Percentiles rank a stretch among this genome's conserved stretches.
Conservation (phyloP, 345 rosid species). For the Eucalyptus marginata region DNA sequence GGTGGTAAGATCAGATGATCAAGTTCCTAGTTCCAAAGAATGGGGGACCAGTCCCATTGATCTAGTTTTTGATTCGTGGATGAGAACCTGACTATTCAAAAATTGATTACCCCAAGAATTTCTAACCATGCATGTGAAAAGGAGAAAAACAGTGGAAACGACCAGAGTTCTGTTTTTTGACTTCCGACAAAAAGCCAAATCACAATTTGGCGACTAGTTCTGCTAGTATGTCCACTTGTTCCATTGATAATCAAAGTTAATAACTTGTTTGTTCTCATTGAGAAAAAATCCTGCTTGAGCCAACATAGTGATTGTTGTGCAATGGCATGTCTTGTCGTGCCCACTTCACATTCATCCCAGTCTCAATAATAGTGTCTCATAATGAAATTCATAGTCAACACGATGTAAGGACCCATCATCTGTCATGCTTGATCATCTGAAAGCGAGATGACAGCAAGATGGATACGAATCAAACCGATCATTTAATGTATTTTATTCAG, state of each 20-base stretch:
- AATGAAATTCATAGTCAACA: neutral
- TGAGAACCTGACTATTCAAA: too few relatives aligned
- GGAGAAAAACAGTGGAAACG: neutral
- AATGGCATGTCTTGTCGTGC: neutral
- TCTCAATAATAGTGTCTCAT: neutral
- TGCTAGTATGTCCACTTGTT: neutral
- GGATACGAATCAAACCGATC: neutral
- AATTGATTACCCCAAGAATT: neutral
- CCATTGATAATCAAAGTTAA: neutral
- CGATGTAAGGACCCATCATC: neutral
- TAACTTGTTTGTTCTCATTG: neutral
- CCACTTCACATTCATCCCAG: neutral
- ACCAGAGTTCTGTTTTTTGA: neutral
- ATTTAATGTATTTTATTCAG: neutral
- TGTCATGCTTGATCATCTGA: neutral
- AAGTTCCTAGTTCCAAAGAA: too few relatives aligned
- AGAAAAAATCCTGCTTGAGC: neutral
- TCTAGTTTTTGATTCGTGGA: too few relatives aligned
- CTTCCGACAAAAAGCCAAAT: neutral
- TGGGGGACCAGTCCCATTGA: rapidly evolving
- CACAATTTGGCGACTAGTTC: neutral
- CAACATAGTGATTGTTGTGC: neutral
- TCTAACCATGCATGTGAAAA: neutral
- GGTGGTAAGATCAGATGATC: rapidly evolving
- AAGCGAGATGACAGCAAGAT: neutral